phyloP scores from a whole-genome alignment of 1,284 basidiomycete genomes.

The Cryptococcus sp. region DNA sequence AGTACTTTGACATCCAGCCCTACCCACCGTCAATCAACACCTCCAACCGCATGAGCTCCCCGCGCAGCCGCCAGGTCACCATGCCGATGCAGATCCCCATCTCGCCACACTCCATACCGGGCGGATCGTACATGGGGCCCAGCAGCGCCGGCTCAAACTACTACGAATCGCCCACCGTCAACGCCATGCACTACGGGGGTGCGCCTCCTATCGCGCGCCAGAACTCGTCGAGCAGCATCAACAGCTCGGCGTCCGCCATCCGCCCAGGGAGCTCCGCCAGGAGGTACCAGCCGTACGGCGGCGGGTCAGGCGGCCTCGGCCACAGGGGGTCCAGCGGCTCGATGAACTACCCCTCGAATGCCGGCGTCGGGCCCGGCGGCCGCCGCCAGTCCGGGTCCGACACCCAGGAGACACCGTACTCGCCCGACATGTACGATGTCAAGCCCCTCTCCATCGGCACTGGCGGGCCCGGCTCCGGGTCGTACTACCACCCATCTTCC shows the following conservation, averaged over 20 bases:
- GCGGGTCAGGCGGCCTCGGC: not conserved
- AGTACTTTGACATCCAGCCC: constrained; percentile 24
- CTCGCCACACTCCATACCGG: constrained; percentile 13
- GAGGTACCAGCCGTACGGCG: constrained; percentile 22
- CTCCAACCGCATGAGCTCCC: constrained; percentile 5
- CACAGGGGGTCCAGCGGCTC: constrained; percentile 7
- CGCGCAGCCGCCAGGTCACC: constrained; percentile 22
- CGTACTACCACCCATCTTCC: constrained; percentile 14
- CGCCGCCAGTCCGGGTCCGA: constrained; percentile 18
- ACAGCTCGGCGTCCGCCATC: constrained; percentile 13
- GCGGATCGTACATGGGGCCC: constrained; percentile 11
- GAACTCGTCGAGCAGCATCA: constrained; percentile 15
- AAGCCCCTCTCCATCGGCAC: constrained; percentile 8
- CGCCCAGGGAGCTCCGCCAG: constrained; percentile 16
- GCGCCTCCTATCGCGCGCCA: constrained; percentile 18
- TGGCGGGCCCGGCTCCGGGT: not conserved
- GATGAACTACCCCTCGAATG: not conserved
- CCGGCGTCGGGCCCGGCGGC: not conserved
- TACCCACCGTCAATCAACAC: constrained; percentile 10
- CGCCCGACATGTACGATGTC: constrained; percentile 12
- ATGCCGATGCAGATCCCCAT: constrained; percentile 29
- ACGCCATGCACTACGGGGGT: constrained; percentile 6
- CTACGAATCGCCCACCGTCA: constrained; percentile 16
- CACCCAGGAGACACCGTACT: constrained; percentile 13
- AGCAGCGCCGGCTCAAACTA: constrained; percentile 16